Base-by-base conservation (phyloP, 192 early-diverging fungal species). In the Thamnidium elegans region DNA sequence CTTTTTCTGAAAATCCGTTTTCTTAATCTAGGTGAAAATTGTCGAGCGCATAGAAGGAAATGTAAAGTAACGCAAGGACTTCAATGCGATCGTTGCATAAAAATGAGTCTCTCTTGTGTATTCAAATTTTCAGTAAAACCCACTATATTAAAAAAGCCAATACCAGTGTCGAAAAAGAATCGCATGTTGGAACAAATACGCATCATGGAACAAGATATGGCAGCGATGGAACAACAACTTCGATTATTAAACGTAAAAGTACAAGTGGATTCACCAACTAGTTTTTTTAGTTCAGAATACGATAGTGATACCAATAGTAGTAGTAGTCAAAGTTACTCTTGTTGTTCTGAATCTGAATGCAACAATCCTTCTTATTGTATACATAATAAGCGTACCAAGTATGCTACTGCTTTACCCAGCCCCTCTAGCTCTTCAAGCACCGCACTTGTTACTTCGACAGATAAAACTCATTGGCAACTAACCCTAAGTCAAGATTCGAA, bases 1-100 rank as follows among this genome's bases (percentile, higher is more conserved):
- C 3, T 26, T 26, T 26, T 26, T 26, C 26, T 3, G 26, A 26
- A 26, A 26, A 26, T 26, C 26, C 26, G 26, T 26, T 47, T 26
- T 14, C 15, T 10, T 19, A 4, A 14, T 14, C 17, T 45, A 67
- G 66, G 66, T 21, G 66, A 67, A 23, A 58, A 67, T 30, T 67
- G 66, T 45, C 31, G 66, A 50, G 66, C 56, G 11, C 66, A 67
- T 50, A 56, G 66, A 0, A 31, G 66, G 14, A 67, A 67, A 59
- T 67, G 66, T 39, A 58, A 52, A 32, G 56, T 52, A 14, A 13
- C 46, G 13, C 47, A 30, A 15, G 66, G 66, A 6, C 32, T 52
- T 11, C 46, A 39, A 31, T 67, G 66, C 43, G 66, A 67, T 20
- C 58, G 66, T 23, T 67, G 66, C 55, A 52, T 60, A 14, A 67